Evolutionary conservation across 345 rosid genomes (phyloP), one percentile per base, ranked within the genome.

Genomic region (Lenwebbia sp.): DNA sequence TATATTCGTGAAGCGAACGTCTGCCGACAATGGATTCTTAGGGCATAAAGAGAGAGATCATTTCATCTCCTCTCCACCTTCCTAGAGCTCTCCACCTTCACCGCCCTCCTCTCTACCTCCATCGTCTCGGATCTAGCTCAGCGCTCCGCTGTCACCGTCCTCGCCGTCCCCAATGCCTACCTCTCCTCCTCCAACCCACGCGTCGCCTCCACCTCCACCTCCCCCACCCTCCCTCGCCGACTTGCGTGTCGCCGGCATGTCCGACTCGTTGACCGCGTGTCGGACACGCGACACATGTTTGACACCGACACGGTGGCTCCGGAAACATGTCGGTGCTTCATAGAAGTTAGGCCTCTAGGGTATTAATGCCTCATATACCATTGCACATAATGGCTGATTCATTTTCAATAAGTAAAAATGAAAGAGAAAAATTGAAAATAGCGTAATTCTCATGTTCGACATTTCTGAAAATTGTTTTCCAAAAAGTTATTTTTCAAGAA

Each of bases 91-190:
- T 87, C 89, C 60, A 7, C 58, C 47, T 87, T 87, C 87, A 49
- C 87, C 74, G n/a, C 91, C 82, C 91, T 94, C 54, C 94, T 96
- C 83, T 91, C 97, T 84, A 13, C 86, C 37, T 87, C 92, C 85
- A 90, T 96, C 56, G 87, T 92, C 21, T 65, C 90, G 3, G 95
- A 96, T 54, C 91, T 97, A 60, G 83, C 93, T 40, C 89, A 87
- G 85, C 94, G 94, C 47, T 89, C 92, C 87, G 88, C 96, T 21
- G 82, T 97, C 74, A 95, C 99, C 3, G 88, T 97, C 87, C 93
- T 97, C 84, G 97, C 94, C 82, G 95, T 97, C 65, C 95, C 99
- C 11, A 93, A 96, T 86, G 82, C 93, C 7, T 92, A 86, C 85
- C 90, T 97, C 60, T 74, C 89, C 13, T 41, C 87, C 58, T 54